These are phyloP conservation scores for Diaporthe citrichinensis DNA, from an alignment of 2,329 filamentous ascomycete genomes.

Conservation along the genomic window DNA sequence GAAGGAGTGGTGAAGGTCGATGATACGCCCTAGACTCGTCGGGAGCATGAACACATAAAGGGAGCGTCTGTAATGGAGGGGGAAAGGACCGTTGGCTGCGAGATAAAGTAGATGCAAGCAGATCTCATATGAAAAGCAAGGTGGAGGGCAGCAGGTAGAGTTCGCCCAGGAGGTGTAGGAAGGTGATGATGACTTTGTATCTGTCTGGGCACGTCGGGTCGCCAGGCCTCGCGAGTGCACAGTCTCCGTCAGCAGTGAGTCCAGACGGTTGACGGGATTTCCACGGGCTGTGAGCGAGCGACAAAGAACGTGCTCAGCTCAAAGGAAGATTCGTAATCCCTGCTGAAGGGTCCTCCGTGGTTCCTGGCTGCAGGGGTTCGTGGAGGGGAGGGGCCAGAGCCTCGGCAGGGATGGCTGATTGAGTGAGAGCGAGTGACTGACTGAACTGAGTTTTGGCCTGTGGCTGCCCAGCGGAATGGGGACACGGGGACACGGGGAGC, in stretches of 20 bases:
- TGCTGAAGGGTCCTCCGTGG: conserved; percentile 24
- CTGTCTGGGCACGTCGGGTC: not conserved
- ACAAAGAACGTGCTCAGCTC: conserved; percentile 31
- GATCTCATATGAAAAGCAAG: not conserved
- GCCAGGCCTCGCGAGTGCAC: not conserved
- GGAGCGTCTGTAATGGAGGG: conserved; percentile 9
- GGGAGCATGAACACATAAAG: conserved; percentile 20
- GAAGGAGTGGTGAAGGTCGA: not conserved
- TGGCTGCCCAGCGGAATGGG: conserved; percentile 26
- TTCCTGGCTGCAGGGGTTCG: conserved; percentile 26
- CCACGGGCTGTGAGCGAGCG: conserved; percentile 12
- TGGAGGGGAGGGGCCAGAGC: conserved; percentile 5
- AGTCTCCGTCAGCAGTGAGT: conserved; percentile 6
- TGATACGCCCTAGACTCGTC: conserved; percentile 14
- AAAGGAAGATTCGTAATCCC: conserved; percentile 22
- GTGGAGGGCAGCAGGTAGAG: not conserved
- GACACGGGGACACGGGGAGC: not conserved
- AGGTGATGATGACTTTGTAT: conserved; percentile 25
- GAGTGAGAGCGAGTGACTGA: not conserved
- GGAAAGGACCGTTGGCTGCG: conserved; percentile 12
- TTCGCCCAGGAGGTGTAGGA: not conserved
- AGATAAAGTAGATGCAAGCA: not conserved
- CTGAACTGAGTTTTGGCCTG: not conserved
- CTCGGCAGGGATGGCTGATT: conserved; percentile 23
- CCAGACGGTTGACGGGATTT: not conserved